Conservation (phyloP, 1,284 basidiomycete genomes). For the Schizophyllum amplum region DNA sequence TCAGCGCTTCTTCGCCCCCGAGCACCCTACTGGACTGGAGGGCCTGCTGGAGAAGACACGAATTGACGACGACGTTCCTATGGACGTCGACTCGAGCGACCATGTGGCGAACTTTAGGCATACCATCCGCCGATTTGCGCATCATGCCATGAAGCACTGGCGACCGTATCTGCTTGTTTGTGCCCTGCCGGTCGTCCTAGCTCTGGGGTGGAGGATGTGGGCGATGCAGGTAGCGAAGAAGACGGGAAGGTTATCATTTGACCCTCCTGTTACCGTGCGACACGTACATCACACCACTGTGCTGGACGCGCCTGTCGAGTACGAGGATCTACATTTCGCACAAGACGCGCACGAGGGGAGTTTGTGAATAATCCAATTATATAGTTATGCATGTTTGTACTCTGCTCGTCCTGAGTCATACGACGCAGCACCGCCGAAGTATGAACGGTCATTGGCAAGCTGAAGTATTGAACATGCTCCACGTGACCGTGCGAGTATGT, state of each 20-base stretch:
- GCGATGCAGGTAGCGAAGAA: background rate
- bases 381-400: too few species aligned
- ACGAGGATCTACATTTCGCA: too few species aligned
- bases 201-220: background rate
- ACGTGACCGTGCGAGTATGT: too few species aligned
- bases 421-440: too few species aligned
- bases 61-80: slow-evolving; percentile 35
- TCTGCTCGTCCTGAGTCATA: too few species aligned
- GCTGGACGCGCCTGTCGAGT: background rate
- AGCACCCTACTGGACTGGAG: slow-evolving; percentile 72
- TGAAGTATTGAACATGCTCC: too few species aligned
- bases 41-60: slow-evolving; percentile 59
- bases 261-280: background rate
- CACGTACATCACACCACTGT: too few species aligned
- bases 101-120: background rate
- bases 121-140: background rate
- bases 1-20: slow-evolving; percentile 68
- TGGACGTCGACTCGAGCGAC: slow-evolving; percentile 3
- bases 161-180: background rate
- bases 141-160: background rate
- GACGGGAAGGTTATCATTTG: background rate
- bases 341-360: too few species aligned
- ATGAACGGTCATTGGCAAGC: too few species aligned
- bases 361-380: too few species aligned
- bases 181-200: background rate